A percentile compares a stretch with the other conserved stretches of the same genome.
Evolutionary conservation across 169 alveolate species (phyloP).

Genomic region (Plasmodium malariae): DNA sequence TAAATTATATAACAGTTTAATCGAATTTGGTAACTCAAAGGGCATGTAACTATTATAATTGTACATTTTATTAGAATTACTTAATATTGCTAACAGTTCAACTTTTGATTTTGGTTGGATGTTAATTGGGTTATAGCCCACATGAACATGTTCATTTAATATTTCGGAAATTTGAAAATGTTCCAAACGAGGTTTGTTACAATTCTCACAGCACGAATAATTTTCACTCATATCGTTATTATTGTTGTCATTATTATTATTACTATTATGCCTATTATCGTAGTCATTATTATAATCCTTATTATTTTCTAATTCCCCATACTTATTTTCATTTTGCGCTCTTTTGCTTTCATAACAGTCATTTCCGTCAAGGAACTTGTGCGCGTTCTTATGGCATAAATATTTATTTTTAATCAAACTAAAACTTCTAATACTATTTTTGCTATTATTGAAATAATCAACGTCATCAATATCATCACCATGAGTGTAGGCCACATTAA

Average conservation of each 20-base stretch:
- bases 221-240: not conserved
- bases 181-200: not conserved
- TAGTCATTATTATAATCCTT: not conserved
- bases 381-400: not conserved
- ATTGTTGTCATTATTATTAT: not conserved
- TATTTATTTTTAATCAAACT: conserved; percentile 38
- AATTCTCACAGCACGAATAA: not conserved
- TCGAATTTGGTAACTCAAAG: conserved; percentile 39
- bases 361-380: not conserved
- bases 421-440: conserved; percentile 6
- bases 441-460: conserved; percentile 21
- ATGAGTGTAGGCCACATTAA: conserved; percentile 68
- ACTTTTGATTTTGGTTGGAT: conserved; percentile 14
- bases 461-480: conserved; percentile 76
- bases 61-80: not conserved
- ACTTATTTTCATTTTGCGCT: not conserved
- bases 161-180: conserved; percentile 47
- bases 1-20: conserved; percentile 51
- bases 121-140: conserved; percentile 68
- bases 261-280: not conserved
- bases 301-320: not conserved
- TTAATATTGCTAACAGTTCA: conserved; percentile 40
- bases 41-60: not conserved
- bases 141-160: conserved; percentile 70
- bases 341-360: not conserved